Conservation (phyloP, 2,329 filamentous ascomycete genomes). For the Coniochaeta sp. region DNA sequence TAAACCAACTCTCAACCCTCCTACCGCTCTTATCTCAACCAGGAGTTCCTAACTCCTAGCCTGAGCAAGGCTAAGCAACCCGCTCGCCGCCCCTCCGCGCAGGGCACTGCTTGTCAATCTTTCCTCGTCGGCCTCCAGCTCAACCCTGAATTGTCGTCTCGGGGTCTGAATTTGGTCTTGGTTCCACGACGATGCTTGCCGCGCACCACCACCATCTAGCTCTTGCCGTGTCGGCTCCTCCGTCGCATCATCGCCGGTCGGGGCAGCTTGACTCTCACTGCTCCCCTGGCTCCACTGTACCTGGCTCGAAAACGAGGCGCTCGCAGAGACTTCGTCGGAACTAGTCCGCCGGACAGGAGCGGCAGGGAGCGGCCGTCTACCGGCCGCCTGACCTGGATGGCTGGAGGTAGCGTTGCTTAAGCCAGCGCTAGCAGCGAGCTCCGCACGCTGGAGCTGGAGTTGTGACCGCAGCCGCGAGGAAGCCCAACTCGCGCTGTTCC, state of each 20-base stretch:
- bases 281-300: neutral
- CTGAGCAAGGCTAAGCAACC: slow-evolving; percentile 29
- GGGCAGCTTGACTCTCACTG: neutral
- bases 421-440: neutral
- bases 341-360: slow-evolving; percentile 11
- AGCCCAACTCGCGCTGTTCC: neutral
- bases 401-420: neutral
- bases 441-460: neutral
- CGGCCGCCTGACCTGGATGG: too few species aligned
- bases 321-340: neutral
- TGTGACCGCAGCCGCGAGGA: neutral
- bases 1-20: neutral
- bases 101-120: slow-evolving; percentile 35
- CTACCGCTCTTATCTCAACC: neutral
- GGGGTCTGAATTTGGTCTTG: neutral
- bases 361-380: neutral
- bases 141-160: slow-evolving; percentile 7
- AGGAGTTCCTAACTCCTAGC: slow-evolving; percentile 19
- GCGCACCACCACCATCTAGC: neutral
- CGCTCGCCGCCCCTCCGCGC: slow-evolving; percentile 42
- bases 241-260: neutral
- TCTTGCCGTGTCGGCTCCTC: too few species aligned
- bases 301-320: neutral
- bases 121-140: slow-evolving; percentile 19
- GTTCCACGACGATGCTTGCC: neutral